These are phyloP conservation scores for Plenodomus biglobosus DNA, from an alignment of 2,329 filamentous ascomycete genomes.

Conservation along the genomic window DNA sequence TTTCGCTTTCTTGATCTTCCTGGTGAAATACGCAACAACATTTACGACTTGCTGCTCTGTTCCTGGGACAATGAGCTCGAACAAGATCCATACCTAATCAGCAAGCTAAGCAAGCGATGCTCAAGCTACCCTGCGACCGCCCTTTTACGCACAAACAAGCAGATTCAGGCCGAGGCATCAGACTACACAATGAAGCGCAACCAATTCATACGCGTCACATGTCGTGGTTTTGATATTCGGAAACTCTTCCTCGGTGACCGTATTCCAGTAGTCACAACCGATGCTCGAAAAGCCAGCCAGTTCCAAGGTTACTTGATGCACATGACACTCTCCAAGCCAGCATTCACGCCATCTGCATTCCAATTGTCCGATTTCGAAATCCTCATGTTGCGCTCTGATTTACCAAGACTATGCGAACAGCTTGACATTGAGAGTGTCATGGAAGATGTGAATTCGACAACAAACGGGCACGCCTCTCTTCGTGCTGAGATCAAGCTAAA, in stretches of 20 bases:
- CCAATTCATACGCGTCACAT: slow-evolving; percentile 30
- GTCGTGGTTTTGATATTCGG: slow-evolving; percentile 23
- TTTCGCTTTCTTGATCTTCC: slow-evolving; percentile 33
- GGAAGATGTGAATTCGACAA: slow-evolving; percentile 25
- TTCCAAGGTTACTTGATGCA: slow-evolving; percentile 33
- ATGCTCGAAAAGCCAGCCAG: slow-evolving; percentile 15
- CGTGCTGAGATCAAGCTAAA: slow-evolving; percentile 18
- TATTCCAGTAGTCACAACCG: slow-evolving; percentile 24
- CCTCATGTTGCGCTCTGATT: slow-evolving; percentile 28
- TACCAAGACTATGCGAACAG: slow-evolving; percentile 23
- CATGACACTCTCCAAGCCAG: slow-evolving; percentile 27
- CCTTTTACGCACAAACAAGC: slow-evolving; percentile 29
- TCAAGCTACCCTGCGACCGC: slow-evolving; percentile 21
- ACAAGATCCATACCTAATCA: slow-evolving; percentile 14
- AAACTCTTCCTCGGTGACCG: slow-evolving; percentile 22
- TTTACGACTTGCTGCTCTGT: slow-evolving; percentile 30
- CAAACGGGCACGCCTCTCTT: slow-evolving; percentile 23
- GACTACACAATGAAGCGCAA: slow-evolving; percentile 34
- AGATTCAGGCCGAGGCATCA: slow-evolving; percentile 30
- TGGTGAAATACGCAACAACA: slow-evolving; percentile 28
- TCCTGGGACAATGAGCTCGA: slow-evolving; percentile 27
- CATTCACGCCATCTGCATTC: slow-evolving; percentile 12
- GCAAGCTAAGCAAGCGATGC: slow-evolving; percentile 21
- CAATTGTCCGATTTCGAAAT: slow-evolving; percentile 26
- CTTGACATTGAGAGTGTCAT: slow-evolving; percentile 31